Conservation (phyloP, 139 green algal species). For the Dunaliella primolecta region DNA sequence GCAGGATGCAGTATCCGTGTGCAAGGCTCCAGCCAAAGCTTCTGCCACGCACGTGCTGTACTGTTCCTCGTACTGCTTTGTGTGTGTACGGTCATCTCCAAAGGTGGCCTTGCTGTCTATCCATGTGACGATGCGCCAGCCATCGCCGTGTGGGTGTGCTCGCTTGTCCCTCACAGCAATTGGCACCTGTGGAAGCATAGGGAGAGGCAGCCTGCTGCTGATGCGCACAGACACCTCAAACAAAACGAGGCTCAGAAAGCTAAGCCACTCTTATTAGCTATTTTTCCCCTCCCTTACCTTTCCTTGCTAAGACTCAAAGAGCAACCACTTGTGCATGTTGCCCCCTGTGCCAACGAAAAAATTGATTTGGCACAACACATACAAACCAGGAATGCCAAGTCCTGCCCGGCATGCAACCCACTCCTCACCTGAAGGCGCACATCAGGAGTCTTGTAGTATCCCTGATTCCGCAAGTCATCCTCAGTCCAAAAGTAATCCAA, state of each 20-base stretch:
- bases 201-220: background rate
- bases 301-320: background rate
- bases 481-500: constrained; percentile 78
- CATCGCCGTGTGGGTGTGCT: background rate
- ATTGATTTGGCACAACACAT: background rate
- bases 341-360: background rate
- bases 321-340: background rate
- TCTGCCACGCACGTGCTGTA: constrained; percentile 57
- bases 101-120: constrained; percentile 95
- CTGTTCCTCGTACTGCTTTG: constrained; percentile 63
- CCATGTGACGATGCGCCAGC: constrained; percentile 75
- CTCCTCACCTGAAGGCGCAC: constrained; percentile 65
- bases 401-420: background rate
- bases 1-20: no score
- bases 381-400: background rate
- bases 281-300: background rate
- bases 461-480: constrained; percentile 61
- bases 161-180: constrained; percentile 49
- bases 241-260: background rate
- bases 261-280: background rate
- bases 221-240: constrained; percentile 24
- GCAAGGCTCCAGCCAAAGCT: no score
- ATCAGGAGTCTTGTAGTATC: constrained; percentile 86
- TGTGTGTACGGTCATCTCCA: constrained; percentile 71
- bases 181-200: constrained; percentile 49